Percentiles rank a stretch among this genome's conserved stretches.
Conservation (phyloP, 768 basidiomycete genomes). For the Cyclocybe aegerita region DNA sequence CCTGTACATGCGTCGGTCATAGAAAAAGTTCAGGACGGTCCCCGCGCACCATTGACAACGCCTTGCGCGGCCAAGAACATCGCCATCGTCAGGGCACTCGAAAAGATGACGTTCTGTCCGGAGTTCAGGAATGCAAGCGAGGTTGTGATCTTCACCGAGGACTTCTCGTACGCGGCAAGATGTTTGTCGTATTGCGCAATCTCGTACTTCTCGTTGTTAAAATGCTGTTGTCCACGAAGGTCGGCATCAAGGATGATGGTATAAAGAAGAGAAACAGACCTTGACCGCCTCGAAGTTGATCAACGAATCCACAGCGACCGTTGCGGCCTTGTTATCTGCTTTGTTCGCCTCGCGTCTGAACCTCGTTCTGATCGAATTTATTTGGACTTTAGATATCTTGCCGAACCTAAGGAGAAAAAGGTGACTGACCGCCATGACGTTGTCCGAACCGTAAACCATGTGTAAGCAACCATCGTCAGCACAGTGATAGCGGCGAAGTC, state of each 20-base stretch:
- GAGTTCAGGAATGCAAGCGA: constrained; percentile 93
- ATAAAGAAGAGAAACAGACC: constrained; percentile 39
- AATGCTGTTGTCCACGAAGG: constrained; percentile 57
- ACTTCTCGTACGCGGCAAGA: constrained; percentile 82
- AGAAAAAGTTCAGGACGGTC: no score
- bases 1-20: constrained; percentile 42
- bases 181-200: constrained; percentile 90
- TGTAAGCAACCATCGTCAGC: constrained; percentile 83
- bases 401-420: not conserved
- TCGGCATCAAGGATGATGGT: constrained; percentile 1
- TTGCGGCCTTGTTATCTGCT: constrained; percentile 96
- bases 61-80: constrained; percentile 98
- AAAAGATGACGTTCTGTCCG: constrained; percentile 96
- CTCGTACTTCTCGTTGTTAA: constrained; percentile 96
- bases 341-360: constrained; percentile 95
- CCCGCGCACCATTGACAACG: constrained; percentile 73
- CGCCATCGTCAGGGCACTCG: constrained; percentile 86
- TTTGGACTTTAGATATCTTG: not conserved
- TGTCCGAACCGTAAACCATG: constrained; percentile 96
- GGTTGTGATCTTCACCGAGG: constrained; percentile 93
- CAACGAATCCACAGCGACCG: constrained; percentile 89
- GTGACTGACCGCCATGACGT: constrained; percentile 86
- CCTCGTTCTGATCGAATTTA: constrained; percentile 57
- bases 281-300: constrained; percentile 99
- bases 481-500: constrained; percentile 93